phyloP scores from a whole-genome alignment of 768 basidiomycete genomes.

The Galerina marginata region DNA sequence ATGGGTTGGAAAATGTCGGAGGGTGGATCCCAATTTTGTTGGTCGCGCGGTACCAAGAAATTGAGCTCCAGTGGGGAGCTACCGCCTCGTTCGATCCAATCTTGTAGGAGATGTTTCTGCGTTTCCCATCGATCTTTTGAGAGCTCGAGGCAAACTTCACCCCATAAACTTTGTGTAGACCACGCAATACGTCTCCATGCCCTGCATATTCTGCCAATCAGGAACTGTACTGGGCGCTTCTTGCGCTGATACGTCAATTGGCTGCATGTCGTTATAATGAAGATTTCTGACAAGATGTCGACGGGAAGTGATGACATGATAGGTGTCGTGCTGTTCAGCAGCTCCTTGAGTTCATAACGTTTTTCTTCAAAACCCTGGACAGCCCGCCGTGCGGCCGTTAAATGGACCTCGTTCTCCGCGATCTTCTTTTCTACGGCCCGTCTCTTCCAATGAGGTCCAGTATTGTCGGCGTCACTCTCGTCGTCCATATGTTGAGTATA shows the following conservation, averaged over 20 bases:
- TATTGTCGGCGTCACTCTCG: background rate
- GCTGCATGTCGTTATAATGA: background rate
- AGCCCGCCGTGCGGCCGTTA: background rate
- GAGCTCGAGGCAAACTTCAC: background rate
- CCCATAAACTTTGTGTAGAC: background rate
- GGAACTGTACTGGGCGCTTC: background rate
- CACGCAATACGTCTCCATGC: conserved; percentile 4
- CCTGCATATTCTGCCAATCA: background rate
- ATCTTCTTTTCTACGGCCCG: background rate
- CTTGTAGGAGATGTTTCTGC: background rate
- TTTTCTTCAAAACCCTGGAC: background rate
- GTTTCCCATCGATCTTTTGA: background rate
- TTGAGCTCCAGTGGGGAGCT: background rate
- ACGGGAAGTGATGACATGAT: background rate
- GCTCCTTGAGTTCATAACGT: background rate
- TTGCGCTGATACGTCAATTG: too few species aligned
- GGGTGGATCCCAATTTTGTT: background rate
- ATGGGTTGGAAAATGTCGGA: background rate
- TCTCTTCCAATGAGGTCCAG: background rate
- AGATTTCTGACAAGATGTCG: conserved; percentile 5
- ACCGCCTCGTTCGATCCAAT: background rate
- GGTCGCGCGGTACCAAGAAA: background rate
- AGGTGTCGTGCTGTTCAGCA: background rate
- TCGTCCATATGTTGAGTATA: too few species aligned
- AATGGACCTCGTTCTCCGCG: background rate